Percentiles rank a stretch among this genome's conserved stretches.
phyloP scores from a whole-genome alignment of 2,329 filamentous ascomycete genomes.

The Hymenoscyphus salicellus region DNA sequence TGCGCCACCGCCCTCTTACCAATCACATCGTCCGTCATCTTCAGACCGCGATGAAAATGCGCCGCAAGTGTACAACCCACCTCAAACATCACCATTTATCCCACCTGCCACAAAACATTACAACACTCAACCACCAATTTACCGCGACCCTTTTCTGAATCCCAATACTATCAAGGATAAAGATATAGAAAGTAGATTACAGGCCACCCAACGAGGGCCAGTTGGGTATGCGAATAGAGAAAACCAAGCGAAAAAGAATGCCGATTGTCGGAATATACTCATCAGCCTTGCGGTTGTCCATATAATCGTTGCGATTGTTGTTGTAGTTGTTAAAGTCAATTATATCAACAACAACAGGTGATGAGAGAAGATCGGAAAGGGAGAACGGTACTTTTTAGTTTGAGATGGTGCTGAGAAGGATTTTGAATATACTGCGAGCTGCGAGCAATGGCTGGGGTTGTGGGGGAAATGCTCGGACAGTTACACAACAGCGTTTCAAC shows the following conservation, averaged over 20 bases:
- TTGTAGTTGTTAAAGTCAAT: not conserved
- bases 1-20: not conserved
- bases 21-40: not conserved
- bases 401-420: not conserved
- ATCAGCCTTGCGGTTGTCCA: not conserved
- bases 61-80: not conserved
- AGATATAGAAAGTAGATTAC: not conserved
- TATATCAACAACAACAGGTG: not conserved
- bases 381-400: not conserved
- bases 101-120: not conserved
- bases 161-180: too few relatives aligned
- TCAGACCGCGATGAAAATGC: not conserved
- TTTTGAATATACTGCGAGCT: not conserved
- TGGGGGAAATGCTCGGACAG: not conserved
- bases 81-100: not conserved
- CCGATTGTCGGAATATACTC: not conserved
- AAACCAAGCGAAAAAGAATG: not conserved
- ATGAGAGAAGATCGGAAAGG: not conserved
- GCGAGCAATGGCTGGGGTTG: not conserved
- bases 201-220: not conserved
- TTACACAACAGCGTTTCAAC: not conserved
- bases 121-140: not conserved
- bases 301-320: not conserved
- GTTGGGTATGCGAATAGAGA: not conserved
- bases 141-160: not conserved